Base-by-base conservation (phyloP, 2,329 filamentous ascomycete genomes). In the Escovopsis sp. region DNA sequence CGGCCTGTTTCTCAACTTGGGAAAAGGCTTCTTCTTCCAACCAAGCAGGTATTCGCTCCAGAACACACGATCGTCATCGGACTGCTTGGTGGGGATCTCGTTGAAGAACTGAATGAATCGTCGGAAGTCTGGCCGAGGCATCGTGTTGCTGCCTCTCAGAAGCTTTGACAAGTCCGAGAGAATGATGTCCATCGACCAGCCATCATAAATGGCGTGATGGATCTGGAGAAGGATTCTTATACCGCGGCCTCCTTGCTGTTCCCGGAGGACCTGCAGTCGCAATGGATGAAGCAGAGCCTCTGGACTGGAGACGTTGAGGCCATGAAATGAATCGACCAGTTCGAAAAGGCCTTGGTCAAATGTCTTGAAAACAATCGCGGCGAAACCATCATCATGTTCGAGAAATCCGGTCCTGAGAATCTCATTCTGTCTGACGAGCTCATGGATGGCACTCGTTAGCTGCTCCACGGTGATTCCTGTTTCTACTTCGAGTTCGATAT, bases 131-230 rank as follows among this genome's bases (percentile, higher is more conserved):
- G 76, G 73, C 25, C 79, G 67, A 1, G 50, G 35, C 0, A 48
- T 32, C 2, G 62, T 47, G 5, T 39, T 12, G 1, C 46, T 41
- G 8, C 56, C 53, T 25, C 40, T 39, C 0, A 82, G 51, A 2
- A 81, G 48, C 0, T 51, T 53, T 4, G 71, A 66, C 5, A 94
- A 61, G 55, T 94, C 85, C 24, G 70, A 63, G 12, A 84, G 51
- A 0, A 93, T 59, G 27, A 89, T 65, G 40, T 94, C 82, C 53
- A 87, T 71, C 0, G 86, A 88, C 88, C 88, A 95, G n/a, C 87
- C 88, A 57, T 95, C 88, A 53, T 94, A 95, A 1, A 93, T 57
- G 1, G 84, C 78, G 59, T 95, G 88, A 54, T 94, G 87, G 0
- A 93, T 65, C 11, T 80, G 68, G 36, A 84, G 41, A 10, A 73